phyloP scores from a whole-genome alignment of 2,329 filamentous ascomycete species.

The Colletotrichum nymphaeae region DNA sequence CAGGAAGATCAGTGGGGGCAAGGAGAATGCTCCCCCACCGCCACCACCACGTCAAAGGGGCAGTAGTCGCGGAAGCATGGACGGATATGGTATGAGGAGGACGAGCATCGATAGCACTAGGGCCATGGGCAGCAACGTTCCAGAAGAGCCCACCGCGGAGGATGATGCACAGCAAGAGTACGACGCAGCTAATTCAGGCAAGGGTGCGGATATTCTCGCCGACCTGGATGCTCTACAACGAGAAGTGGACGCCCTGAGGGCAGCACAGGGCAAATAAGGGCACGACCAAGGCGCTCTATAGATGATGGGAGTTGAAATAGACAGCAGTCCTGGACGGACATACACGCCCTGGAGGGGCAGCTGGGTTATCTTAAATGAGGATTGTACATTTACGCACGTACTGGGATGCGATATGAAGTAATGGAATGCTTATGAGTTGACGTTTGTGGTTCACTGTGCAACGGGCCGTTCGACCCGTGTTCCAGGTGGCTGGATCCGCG shows the following conservation, averaged over 20 bases:
- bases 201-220: slow-evolving; percentile 72
- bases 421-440: slow-evolving; percentile 33
- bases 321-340: not conserved
- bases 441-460: not conserved
- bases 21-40: slow-evolving; percentile 54
- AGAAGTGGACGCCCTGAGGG: slow-evolving; percentile 78
- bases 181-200: slow-evolving; percentile 42
- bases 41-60: slow-evolving; percentile 60
- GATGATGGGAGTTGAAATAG: slow-evolving; percentile 24
- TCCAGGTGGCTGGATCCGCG: not conserved
- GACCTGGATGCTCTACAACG: slow-evolving; percentile 78
- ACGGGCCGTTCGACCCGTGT: too few species aligned
- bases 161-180: slow-evolving; percentile 37
- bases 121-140: slow-evolving; percentile 42
- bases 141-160: slow-evolving; percentile 37
- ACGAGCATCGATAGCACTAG: slow-evolving; percentile 46
- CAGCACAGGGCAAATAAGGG: slow-evolving; percentile 46
- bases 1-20: slow-evolving; percentile 21
- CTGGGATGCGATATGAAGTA: slow-evolving; percentile 33
- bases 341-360: slow-evolving; percentile 10
- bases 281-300: slow-evolving; percentile 21
- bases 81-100: slow-evolving; percentile 45
- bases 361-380: slow-evolving; percentile 10
- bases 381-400: slow-evolving; percentile 31
- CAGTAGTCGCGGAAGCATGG: slow-evolving; percentile 57